Conservation (phyloP, 345 rosid species). For the Carallia pectinifolia region DNA sequence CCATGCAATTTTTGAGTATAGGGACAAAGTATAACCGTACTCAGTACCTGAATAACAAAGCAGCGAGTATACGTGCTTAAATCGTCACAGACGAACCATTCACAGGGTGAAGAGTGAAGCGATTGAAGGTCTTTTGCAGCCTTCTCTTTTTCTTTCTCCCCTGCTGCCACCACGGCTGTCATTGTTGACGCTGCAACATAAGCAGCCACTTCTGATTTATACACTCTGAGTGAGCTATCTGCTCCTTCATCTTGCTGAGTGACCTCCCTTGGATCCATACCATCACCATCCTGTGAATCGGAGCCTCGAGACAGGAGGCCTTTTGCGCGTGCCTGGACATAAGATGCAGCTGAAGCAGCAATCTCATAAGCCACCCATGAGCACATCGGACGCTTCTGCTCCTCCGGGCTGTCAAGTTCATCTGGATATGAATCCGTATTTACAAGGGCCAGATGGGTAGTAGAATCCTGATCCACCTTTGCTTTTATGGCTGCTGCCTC, state of each 20-base stretch:
- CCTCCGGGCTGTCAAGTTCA: slow-evolving; percentile 5
- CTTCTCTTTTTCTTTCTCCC: slow-evolving; percentile 75
- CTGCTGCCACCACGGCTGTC: slow-evolving; percentile 84
- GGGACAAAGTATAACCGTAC: slow-evolving; percentile 5
- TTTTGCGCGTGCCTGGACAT: slow-evolving; percentile 57
- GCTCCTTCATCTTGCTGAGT: slow-evolving; percentile 27
- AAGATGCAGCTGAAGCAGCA: slow-evolving; percentile 93
- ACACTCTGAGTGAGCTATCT: slow-evolving; percentile 29
- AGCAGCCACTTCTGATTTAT: slow-evolving; percentile 81
- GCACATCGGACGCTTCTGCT: slow-evolving; percentile 34
- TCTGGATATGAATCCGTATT: slow-evolving; percentile 5
- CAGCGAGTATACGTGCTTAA: slow-evolving; percentile 58
- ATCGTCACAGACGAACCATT: slow-evolving; percentile 92
- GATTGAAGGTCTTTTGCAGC: slow-evolving; percentile 79
- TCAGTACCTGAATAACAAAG: slow-evolving; percentile 78
- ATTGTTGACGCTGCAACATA: slow-evolving; percentile 74
- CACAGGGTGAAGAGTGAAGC: slow-evolving; percentile 78
- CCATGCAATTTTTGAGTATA: too few relatives aligned
- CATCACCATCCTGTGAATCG: slow-evolving; percentile 11
- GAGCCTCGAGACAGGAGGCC: slow-evolving; percentile 35
- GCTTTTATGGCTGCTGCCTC: slow-evolving; percentile 53
- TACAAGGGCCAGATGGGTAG: slow-evolving; percentile 26
- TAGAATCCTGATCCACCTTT: slow-evolving; percentile 56
- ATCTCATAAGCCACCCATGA: slow-evolving; percentile 68
- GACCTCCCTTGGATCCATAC: slow-evolving; percentile 13